Percentiles rank a stretch among this genome's conserved stretches.
Evolutionary conservation across 2,329 filamentous ascomycete genomes (phyloP).

Genomic region (Colletotrichum sp.): DNA sequence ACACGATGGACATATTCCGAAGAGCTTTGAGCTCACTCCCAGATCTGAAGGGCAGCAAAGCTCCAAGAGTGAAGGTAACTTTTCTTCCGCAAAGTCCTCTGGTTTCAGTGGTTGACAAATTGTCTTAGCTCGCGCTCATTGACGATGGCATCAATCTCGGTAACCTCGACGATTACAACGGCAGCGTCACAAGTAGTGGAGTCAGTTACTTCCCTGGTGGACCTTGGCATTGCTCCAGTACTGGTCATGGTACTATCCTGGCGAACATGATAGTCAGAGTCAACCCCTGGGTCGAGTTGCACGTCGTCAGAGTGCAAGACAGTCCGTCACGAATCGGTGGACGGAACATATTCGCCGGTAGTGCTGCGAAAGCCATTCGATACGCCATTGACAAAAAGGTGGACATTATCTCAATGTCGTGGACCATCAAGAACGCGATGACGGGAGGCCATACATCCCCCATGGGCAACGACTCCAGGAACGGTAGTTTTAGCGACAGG

Average conservation of each 20-base stretch:
- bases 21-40: not conserved
- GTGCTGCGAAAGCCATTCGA: not conserved
- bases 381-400: not conserved
- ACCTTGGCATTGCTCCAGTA: not conserved
- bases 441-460: not conserved
- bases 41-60: not conserved
- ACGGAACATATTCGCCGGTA: not conserved
- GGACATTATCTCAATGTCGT: not conserved
- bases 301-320: not conserved
- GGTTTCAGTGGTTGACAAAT: not conserved
- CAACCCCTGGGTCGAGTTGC: not conserved
- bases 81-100: accelerated
- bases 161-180: not conserved
- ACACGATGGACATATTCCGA: not conserved
- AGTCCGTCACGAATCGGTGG: not conserved
- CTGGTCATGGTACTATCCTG: not conserved
- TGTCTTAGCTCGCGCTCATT: not conserved
- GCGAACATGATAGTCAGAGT: not conserved
- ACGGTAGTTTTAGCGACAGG: not conserved
- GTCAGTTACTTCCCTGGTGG: not conserved
- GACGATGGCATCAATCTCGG: not conserved
- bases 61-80: not conserved
- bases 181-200: not conserved
- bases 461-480: not conserved
- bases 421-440: not conserved